Evolutionary conservation across 2,329 filamentous ascomycete genomes (phyloP).

Genomic region (Fusarium abutilonis): DNA sequence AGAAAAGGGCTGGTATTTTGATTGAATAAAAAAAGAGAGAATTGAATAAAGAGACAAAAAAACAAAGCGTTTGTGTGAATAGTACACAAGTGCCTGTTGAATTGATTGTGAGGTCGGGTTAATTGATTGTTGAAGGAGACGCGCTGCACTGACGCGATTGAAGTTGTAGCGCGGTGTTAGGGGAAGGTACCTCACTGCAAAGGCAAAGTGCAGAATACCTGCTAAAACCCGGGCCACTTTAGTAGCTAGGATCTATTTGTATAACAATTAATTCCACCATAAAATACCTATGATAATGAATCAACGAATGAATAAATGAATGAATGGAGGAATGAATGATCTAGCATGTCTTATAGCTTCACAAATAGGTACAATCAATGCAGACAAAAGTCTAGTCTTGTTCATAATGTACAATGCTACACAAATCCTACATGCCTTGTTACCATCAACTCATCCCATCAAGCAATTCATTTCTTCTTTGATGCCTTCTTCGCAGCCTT

Average conservation of each 20-base stretch:
- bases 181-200: conserved; percentile 15
- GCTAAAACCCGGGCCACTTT: not conserved
- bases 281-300: not conserved
- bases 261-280: not conserved
- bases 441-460: conserved; percentile 1
- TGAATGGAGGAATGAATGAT: not conserved
- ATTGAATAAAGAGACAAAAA: not conserved
- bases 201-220: conserved; percentile 23
- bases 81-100: not conserved
- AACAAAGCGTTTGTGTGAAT: not conserved
- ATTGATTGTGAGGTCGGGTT: conserved; percentile 4
- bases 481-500: conserved; percentile 50
- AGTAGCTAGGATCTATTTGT: not conserved
- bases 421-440: conserved; percentile 42
- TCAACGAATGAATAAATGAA: too few relatives aligned
- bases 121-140: conserved; percentile 16
- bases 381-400: not conserved
- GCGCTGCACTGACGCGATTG: conserved; percentile 40
- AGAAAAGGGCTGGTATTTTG: not conserved
- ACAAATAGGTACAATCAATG: not conserved
- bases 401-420: conserved; percentile 39
- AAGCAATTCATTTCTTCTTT: conserved; percentile 48
- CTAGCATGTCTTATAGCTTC: not conserved
- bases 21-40: not conserved
- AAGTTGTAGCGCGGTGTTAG: conserved; percentile 6